Conservation (phyloP, 305 asterid species). For the Vinca major region DNA sequence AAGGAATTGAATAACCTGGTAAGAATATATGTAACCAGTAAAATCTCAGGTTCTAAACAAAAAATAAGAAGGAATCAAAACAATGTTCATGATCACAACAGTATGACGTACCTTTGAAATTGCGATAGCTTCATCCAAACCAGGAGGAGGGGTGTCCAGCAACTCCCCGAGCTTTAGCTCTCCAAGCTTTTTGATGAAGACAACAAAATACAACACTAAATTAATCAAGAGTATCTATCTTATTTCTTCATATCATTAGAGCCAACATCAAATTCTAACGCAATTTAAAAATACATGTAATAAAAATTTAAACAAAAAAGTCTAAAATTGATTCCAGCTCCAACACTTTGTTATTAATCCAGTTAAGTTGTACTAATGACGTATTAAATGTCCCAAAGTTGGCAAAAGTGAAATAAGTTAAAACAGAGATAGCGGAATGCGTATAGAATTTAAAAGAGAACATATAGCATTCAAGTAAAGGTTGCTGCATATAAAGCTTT, state of each 20-base stretch:
- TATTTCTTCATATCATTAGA: background rate
- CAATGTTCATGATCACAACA: background rate
- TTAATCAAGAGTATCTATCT: background rate
- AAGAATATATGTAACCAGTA: conserved; percentile 20
- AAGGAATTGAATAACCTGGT: conserved; percentile 69
- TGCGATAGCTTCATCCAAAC: conserved; percentile 76
- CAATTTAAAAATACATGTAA: background rate
- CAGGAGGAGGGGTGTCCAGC: conserved; percentile 76
- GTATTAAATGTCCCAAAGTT: background rate
- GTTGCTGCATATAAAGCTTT: conserved; percentile 3
- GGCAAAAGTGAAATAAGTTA: background rate
- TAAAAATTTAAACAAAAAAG: no score
- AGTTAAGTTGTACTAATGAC: background rate
- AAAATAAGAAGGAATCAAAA: background rate
- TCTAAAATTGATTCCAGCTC: background rate
- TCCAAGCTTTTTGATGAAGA: conserved; percentile 54
- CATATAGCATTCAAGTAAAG: background rate
- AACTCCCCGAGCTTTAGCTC: conserved; percentile 88
- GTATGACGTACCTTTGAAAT: conserved; percentile 49
- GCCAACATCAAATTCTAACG: background rate
- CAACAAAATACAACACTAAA: background rate
- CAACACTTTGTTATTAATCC: background rate
- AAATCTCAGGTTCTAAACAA: conserved; percentile 10
- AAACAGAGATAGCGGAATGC: background rate
- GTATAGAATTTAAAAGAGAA: background rate